Evolutionary conservation across 2,329 filamentous ascomycete species (phyloP).

Genomic region (Calonectria fujianensis): DNA sequence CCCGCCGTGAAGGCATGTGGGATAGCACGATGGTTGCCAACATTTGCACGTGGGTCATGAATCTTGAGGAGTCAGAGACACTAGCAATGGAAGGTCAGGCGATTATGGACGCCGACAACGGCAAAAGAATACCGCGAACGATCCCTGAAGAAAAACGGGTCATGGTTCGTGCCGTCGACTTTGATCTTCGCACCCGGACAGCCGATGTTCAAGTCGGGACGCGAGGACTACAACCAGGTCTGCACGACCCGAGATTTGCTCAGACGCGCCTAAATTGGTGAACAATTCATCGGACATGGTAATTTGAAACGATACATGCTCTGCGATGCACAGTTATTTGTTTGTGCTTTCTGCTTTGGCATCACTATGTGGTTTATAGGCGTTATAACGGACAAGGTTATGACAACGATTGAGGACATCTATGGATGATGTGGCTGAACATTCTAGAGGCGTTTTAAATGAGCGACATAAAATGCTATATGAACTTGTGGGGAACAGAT

Average conservation of each 20-base stretch:
- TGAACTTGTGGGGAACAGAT: not conserved
- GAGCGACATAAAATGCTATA: not conserved
- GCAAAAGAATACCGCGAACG: slow-evolving; percentile 43
- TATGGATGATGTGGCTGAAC: not conserved
- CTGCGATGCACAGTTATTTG: no score
- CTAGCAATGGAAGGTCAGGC: slow-evolving; percentile 53
- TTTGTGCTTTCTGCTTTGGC: not conserved
- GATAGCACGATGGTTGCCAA: slow-evolving; percentile 76
- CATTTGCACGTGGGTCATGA: slow-evolving; percentile 74
- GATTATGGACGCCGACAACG: slow-evolving; percentile 29
- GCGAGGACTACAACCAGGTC: slow-evolving; percentile 68
- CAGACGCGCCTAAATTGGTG: slow-evolving; percentile 70
- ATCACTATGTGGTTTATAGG: slow-evolving; percentile 3
- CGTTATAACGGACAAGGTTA: slow-evolving; percentile 5
- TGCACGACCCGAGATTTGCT: slow-evolving; percentile 68
- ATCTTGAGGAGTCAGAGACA: slow-evolving; percentile 70
- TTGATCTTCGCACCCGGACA: slow-evolving; percentile 71
- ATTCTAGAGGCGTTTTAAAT: slow-evolving; percentile 6
- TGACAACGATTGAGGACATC: not conserved
- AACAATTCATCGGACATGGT: slow-evolving; percentile 17
- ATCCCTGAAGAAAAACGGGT: slow-evolving; percentile 73
- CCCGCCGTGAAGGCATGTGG: slow-evolving; percentile 81
- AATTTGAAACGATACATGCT: not conserved
- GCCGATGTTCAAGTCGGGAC: slow-evolving; percentile 74
- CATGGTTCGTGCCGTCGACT: slow-evolving; percentile 74